Conservation (phyloP, 2,329 filamentous ascomycete genomes). For the Phaeosphaeria sp. region DNA sequence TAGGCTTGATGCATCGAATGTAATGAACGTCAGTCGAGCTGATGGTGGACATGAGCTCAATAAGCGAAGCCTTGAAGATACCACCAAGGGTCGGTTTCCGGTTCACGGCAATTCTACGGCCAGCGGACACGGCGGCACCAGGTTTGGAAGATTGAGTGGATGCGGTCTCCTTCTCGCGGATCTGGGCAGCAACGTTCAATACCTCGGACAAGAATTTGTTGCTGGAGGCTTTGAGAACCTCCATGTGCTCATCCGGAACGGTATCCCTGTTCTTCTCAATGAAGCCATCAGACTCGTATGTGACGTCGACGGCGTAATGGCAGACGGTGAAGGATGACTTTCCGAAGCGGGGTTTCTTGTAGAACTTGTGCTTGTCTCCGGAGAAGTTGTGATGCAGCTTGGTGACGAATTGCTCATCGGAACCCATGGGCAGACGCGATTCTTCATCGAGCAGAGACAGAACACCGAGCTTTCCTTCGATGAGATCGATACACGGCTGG, state of each 20-base stretch:
- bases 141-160: slow-evolving; percentile 73
- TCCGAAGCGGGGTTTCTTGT: slow-evolving; percentile 97
- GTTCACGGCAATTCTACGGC: slow-evolving; percentile 89
- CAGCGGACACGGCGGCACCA: slow-evolving; percentile 64
- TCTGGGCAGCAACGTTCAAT: slow-evolving; percentile 81
- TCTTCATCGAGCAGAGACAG: slow-evolving; percentile 94
- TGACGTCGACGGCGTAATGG: slow-evolving; percentile 97
- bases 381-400: slow-evolving; percentile 96
- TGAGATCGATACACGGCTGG: slow-evolving; percentile 97
- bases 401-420: slow-evolving; percentile 94
- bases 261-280: slow-evolving; percentile 99
- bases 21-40: slow-evolving; percentile 98
- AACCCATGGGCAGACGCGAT: slow-evolving; percentile 94
- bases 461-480: slow-evolving; percentile 95
- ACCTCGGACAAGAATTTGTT: slow-evolving; percentile 87
- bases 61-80: slow-evolving; percentile 98
- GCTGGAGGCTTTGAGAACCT: slow-evolving; percentile 81
- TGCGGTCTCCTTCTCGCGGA: slow-evolving; percentile 84
- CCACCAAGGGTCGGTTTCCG: slow-evolving; percentile 96
- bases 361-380: slow-evolving; percentile 90
- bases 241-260: slow-evolving; percentile 97
- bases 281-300: slow-evolving; percentile 98
- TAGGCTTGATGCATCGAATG: slow-evolving; percentile 98
- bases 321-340: slow-evolving; percentile 98
- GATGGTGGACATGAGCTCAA: slow-evolving; percentile 97